phyloP scores from a whole-genome alignment of 371 early-diverging fungal genomes.

The Haplosporangium sp. region DNA sequence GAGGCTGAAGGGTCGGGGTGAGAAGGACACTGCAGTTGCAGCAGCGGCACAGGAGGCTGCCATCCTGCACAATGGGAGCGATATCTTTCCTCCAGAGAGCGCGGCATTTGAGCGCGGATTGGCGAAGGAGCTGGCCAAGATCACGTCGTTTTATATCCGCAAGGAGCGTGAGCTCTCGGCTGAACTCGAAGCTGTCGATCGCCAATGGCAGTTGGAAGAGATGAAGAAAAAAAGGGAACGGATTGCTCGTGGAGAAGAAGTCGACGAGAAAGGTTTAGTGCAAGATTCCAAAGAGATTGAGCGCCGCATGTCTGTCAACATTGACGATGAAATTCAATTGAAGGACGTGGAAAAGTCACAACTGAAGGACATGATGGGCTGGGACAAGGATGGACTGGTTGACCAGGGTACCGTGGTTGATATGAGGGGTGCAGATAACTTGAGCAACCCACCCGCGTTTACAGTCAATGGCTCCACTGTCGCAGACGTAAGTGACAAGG shows the following conservation, averaged over 20 bases:
- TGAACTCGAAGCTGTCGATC: slow-evolving; percentile 64
- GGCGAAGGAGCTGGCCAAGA: slow-evolving; percentile 83
- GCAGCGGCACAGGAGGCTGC: slow-evolving; percentile 23
- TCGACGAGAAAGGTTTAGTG: not conserved
- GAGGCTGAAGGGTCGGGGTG: slow-evolving; percentile 6
- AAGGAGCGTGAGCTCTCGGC: slow-evolving; percentile 84
- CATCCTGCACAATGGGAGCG: slow-evolving; percentile 26
- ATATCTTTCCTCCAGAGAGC: slow-evolving; percentile 52
- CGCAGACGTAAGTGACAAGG: slow-evolving; percentile 26
- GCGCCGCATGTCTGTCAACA: slow-evolving; percentile 32
- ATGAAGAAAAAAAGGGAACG: slow-evolving; percentile 36
- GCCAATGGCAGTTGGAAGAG: slow-evolving; percentile 51
- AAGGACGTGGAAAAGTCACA: slow-evolving; percentile 31
- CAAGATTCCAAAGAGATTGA: slow-evolving; percentile 5
- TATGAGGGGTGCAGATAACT: slow-evolving; percentile 3
- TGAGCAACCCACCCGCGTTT: not conserved
- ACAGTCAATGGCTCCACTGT: slow-evolving; percentile 37
- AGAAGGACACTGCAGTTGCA: slow-evolving; percentile 12
- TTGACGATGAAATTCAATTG: slow-evolving; percentile 28
- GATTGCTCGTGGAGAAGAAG: slow-evolving; percentile 5
- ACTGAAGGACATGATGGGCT: slow-evolving; percentile 49
- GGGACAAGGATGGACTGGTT: slow-evolving; percentile 42
- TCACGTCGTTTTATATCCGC: slow-evolving; percentile 81
- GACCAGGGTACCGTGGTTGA: slow-evolving; percentile 25
- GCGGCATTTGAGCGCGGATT: slow-evolving; percentile 56